phyloP scores from a whole-genome alignment of 148 eudicot genomes.

The Cornus suecica region DNA sequence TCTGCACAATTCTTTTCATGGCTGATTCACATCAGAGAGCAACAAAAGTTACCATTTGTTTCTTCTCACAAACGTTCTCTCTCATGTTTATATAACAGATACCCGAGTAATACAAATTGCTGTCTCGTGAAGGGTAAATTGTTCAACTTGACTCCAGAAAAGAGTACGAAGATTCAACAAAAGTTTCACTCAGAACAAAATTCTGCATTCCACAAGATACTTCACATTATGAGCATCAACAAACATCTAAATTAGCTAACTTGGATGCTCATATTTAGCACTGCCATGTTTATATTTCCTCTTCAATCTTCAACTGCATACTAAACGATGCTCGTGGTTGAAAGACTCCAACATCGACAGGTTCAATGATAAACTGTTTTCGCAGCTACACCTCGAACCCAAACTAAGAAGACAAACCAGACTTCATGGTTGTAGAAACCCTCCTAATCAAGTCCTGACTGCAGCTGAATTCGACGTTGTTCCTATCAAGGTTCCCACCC shows the following conservation, averaged over 20 bases:
- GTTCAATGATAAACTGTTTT: background rate
- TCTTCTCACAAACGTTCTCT: too few relatives aligned
- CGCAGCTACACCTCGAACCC: background rate
- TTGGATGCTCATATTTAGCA: background rate
- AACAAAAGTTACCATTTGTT: too few relatives aligned
- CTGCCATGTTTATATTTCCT: background rate
- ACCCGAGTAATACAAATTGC: background rate
- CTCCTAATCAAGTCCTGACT: conserved; percentile 19
- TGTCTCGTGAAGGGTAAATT: background rate
- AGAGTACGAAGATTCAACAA: background rate
- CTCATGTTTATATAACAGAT: background rate
- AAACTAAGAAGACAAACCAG: background rate
- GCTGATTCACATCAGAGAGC: too few relatives aligned
- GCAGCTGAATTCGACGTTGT: conserved; percentile 40
- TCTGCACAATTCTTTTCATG: too few relatives aligned
- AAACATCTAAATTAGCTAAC: background rate
- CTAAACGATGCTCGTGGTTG: background rate
- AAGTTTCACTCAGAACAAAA: background rate
- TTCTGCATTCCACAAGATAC: too few relatives aligned
- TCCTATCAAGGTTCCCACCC: conserved; percentile 89
- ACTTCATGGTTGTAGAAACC: background rate
- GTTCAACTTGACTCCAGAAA: background rate
- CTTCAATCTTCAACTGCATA: background rate
- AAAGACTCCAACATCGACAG: background rate
- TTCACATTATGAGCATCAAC: background rate